These are phyloP conservation scores for Cladosporium cucumerinum DNA, from an alignment of 2,329 filamentous ascomycete genomes.

Conservation along the genomic window DNA sequence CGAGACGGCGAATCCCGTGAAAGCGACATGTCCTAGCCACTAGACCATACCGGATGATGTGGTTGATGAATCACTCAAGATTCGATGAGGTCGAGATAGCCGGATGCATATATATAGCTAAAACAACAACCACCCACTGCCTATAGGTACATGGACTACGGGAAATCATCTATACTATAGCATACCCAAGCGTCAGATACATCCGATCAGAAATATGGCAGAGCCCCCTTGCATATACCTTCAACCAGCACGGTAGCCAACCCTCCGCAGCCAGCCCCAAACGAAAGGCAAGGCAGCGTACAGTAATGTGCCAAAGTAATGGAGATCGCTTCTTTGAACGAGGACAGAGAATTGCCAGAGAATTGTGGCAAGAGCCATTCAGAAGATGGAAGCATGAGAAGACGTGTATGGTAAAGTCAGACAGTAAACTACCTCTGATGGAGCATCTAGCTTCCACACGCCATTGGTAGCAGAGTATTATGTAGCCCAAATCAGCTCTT, in stretches of 20 bases:
- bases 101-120: no score
- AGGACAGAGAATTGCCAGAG: not conserved
- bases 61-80: not conserved
- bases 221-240: no score
- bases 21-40: not conserved
- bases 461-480: not conserved
- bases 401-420: not conserved
- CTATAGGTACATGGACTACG: not conserved
- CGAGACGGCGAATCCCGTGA: not conserved
- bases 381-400: not conserved
- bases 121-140: not conserved
- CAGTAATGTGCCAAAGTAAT: not conserved
- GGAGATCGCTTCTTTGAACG: not conserved
- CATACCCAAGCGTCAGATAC: not conserved
- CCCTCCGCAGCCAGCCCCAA: no score
- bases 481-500: not conserved
- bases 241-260: not conserved
- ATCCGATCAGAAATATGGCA: not conserved
- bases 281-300: no score
- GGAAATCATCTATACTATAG: no score
- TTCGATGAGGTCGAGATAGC: not conserved
- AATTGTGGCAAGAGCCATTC: accelerated
- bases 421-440: not conserved
- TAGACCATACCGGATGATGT: not conserved
- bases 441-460: not conserved